Conservation (phyloP, 805 yeast genomes). For the Kluyveromyces starmeri region DNA sequence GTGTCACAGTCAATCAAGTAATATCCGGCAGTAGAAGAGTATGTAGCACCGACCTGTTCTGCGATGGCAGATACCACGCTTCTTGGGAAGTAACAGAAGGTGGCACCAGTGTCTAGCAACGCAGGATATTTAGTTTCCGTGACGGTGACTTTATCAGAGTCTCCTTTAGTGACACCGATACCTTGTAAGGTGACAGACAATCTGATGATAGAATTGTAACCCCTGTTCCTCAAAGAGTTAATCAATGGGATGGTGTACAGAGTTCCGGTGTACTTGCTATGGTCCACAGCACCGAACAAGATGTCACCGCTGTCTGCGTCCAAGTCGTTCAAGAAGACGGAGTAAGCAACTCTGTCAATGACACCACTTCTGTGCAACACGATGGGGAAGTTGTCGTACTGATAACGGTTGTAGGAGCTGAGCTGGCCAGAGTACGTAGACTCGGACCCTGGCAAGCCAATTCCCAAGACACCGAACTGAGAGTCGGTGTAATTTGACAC, state of each 20-base stretch:
- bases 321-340: conserved; percentile 46
- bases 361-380: conserved; percentile 50
- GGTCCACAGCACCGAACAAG: conserved; percentile 67
- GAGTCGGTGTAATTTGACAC: conserved; percentile 61
- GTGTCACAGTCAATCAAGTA: conserved; percentile 40
- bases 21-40: conserved; percentile 33
- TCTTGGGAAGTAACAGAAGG: conserved; percentile 41
- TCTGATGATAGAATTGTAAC: conserved; percentile 13
- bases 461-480: conserved; percentile 60
- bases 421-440: conserved; percentile 38
- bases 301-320: conserved; percentile 42
- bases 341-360: conserved; percentile 48
- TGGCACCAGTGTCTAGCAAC: conserved; percentile 48
- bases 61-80: conserved; percentile 19
- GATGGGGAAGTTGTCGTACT: conserved; percentile 60
- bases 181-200: conserved; percentile 26
- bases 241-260: conserved; percentile 43
- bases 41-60: conserved; percentile 35
- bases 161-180: conserved; percentile 23
- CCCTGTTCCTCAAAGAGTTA: conserved; percentile 25
- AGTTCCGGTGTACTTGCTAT: conserved; percentile 47
- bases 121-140: conserved; percentile 28
- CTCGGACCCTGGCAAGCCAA: conserved; percentile 65
- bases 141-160: conserved; percentile 14
- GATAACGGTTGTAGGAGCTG: conserved; percentile 21